These are phyloP conservation scores for Salix suchowensis DNA, from an alignment of 345 rosid genomes.

Conservation along the genomic window DNA sequence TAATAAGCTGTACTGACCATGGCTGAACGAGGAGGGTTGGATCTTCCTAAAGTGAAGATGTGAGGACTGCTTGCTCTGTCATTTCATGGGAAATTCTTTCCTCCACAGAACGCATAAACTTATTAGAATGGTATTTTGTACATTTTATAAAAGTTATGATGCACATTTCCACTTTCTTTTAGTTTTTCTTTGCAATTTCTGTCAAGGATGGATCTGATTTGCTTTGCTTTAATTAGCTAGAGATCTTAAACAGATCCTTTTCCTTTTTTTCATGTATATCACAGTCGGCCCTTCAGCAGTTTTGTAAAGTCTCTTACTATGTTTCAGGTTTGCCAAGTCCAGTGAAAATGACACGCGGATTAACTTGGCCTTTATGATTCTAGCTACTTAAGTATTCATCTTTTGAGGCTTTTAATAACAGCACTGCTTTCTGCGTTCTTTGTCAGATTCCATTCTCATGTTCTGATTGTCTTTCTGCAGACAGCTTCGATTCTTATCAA, in stretches of 20 bases:
- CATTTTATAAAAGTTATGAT: not conserved
- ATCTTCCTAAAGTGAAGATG: not conserved
- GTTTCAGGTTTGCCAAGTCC: conserved; percentile 71
- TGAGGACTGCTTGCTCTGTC: not conserved
- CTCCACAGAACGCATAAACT: not conserved
- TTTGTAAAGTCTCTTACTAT: not conserved
- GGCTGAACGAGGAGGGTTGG: not conserved
- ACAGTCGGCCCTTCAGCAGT: not conserved
- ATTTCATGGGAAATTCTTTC: not conserved
- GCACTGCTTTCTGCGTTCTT: not conserved
- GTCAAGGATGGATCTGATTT: not conserved
- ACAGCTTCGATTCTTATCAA: conserved; percentile 73
- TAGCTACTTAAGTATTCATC: not conserved
- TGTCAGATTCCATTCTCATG: not conserved
- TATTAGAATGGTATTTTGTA: not conserved
- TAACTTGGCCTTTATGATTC: conserved; percentile 31
- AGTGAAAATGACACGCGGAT: conserved; percentile 52
- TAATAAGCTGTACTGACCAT: not conserved
- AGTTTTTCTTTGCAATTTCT: not conserved
- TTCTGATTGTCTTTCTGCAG: conserved; percentile 41
- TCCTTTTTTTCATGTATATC: not conserved
- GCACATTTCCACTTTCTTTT: not conserved
- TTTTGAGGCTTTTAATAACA: not conserved
- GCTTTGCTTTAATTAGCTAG: not conserved
- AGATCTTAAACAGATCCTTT: not conserved